Evolutionary conservation across 176 grass and related monocot species (phyloP), one percentile per base, ranked within the genome.

Genomic region (Musa schizocarpa): DNA sequence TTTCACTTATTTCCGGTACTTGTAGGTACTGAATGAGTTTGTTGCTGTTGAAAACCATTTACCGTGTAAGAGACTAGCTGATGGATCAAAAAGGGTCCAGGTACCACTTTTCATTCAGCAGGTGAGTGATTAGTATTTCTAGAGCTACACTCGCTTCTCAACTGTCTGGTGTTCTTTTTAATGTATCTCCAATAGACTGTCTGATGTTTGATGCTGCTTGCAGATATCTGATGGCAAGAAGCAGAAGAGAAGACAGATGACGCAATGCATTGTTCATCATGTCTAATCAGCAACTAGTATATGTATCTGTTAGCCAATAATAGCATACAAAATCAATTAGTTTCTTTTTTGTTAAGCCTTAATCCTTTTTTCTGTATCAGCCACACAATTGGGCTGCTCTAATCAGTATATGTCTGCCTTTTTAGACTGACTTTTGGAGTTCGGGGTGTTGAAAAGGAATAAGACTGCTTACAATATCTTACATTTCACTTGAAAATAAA

Each of bases 11-110:
- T 13, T 53, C 58, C 14, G 29, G 54, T 49, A 58, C 54, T 79
- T 80, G 69, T 83, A 98, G 95, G 90, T 99, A 58, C 61, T 91
- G 53, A 94, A 94, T 23, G 90, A 98, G 65, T 98, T 98, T 21
- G 74, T 75, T 12, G 72, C 65, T 2, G 52, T 54, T 48, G 87
- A 85, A 53, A 58, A 72, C 65, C 76, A 84, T 26, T 23, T 85
- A 51, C 64, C 90, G 8, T 87, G 82, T 82, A 99, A 99, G 73
- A 81, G 90, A 11, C 67, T 99, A 52, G 88, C 90, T 0, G 95
- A 99, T 14, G 90, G 90, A 11, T 93, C 90, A 0, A 99, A 99
- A 83, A 86, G 95, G 21, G 86, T 99, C 57, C 86, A 81, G 56
- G 90, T 93, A 59, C 88, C 88, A 2, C 73, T 84, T 27, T 91